A percentile compares a stretch with the other conserved stretches of the same genome.
Conservation (phyloP, 257 asterid genomes). For the Plantago elongata region DNA sequence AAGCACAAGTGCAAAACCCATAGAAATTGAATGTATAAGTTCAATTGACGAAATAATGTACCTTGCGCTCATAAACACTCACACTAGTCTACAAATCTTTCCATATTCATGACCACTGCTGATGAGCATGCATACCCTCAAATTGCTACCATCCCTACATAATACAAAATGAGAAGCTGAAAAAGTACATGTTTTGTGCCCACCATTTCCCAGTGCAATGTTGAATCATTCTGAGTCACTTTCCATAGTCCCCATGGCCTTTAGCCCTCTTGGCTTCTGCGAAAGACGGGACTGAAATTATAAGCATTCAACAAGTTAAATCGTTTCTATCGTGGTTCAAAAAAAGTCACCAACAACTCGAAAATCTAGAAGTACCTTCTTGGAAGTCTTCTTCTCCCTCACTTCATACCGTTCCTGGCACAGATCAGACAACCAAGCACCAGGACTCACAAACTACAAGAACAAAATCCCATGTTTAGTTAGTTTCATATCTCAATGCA, state of each 20-base stretch:
- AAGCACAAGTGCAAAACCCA: no score
- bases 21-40: no score
- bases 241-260: conserved; percentile 74
- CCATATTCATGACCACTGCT: neutral
- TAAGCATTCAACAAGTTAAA: neutral
- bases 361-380: conserved; percentile 38
- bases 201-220: no score
- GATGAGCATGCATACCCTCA: neutral
- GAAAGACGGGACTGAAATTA: conserved; percentile 14
- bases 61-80: neutral
- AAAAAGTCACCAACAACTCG: neutral
- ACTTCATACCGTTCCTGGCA: conserved; percentile 82
- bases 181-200: conserved; percentile 8
- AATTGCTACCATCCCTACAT: neutral
- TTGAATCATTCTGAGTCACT: conserved; percentile 64
- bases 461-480: neutral
- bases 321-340: neutral
- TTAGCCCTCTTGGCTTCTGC: conserved; percentile 68
- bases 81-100: conserved; percentile 7
- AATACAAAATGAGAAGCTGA: conserved; percentile 17
- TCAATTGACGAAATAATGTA: neutral
- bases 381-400: conserved; percentile 67
- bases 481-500: neutral
- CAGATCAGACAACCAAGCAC: conserved; percentile 75
- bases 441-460: conserved; percentile 49